Percentiles rank a stretch among this genome's conserved stretches.
Conservation (phyloP, 768 basidiomycete species). For the Russula sp. region DNA sequence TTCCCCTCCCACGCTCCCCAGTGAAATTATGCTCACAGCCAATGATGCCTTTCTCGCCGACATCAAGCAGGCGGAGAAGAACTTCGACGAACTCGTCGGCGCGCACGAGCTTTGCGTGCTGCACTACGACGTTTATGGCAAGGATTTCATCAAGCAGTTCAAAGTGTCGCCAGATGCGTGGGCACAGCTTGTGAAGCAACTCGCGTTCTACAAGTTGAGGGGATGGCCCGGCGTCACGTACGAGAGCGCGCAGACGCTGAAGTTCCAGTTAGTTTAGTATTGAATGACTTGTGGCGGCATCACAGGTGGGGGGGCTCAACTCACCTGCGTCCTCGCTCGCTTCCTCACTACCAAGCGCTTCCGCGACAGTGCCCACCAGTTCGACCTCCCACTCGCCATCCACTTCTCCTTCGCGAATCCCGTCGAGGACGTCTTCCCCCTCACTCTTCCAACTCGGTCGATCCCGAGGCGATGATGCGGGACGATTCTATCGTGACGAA, state of each 20-base stretch:
- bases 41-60: constrained; percentile 46
- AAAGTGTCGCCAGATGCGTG: constrained; percentile 90
- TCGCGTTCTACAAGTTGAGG: constrained; percentile 87
- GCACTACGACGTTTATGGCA: constrained; percentile 58
- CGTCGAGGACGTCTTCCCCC: constrained; percentile 29
- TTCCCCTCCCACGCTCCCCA: constrained; percentile 35
- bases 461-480: no score
- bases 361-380: constrained; percentile 63
- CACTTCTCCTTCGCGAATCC: constrained; percentile 39
- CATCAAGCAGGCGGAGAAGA: constrained; percentile 52
- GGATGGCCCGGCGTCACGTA: constrained; percentile 76
- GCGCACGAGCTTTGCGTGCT: constrained; percentile 60
- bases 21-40: constrained; percentile 67
- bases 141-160: constrained; percentile 74
- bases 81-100: constrained; percentile 71
- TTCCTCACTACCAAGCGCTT: constrained; percentile 69
- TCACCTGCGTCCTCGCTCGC: constrained; percentile 75
- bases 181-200: constrained; percentile 92
- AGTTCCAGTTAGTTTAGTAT: no score
- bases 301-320: constrained; percentile 26
- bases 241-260: constrained; percentile 91
- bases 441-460: constrained; percentile 43
- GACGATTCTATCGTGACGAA: no score
- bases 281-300: no score
- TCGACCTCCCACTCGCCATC: constrained; percentile 64